Evolutionary conservation across 345 rosid genomes (phyloP).

Genomic region (Euphorbia tirucalli): DNA sequence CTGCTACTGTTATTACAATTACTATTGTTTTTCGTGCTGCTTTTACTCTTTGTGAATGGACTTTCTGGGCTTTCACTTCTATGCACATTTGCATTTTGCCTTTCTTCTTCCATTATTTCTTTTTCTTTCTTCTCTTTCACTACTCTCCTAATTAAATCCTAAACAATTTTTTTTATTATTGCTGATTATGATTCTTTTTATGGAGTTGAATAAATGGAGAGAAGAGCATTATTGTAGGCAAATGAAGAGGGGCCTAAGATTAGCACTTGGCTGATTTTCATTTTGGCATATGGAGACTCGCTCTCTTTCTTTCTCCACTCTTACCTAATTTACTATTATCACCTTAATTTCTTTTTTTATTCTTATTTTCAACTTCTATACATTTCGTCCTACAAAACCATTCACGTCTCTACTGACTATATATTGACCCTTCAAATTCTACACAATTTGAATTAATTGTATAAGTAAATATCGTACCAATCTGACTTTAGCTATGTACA

Average conservation of each 20-base stretch:
- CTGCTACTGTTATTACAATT: slow-evolving; percentile 15
- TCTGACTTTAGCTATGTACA: too few species aligned
- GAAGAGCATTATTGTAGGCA: slow-evolving; percentile 43
- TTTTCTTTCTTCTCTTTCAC: background rate
- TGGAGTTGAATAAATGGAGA: slow-evolving; percentile 30
- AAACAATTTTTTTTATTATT: slow-evolving; percentile 16
- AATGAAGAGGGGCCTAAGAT: slow-evolving; percentile 22
- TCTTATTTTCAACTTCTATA: too few species aligned
- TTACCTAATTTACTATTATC: too few species aligned
- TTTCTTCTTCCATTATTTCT: slow-evolving; percentile 56
- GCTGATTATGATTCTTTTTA: slow-evolving; percentile 10
- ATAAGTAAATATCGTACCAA: too few species aligned
- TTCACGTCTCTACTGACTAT: too few species aligned
- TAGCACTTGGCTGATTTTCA: slow-evolving; percentile 23
- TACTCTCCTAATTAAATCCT: background rate
- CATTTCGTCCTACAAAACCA: too few species aligned
- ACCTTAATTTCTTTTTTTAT: too few species aligned
- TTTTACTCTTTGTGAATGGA: slow-evolving; percentile 37
- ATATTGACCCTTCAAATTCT: too few species aligned
- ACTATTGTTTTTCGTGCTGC: slow-evolving; percentile 19
- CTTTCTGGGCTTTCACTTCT: slow-evolving; percentile 47
- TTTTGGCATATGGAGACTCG: slow-evolving; percentile 31
- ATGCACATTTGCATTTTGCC: slow-evolving; percentile 29
- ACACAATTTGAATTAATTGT: too few species aligned
- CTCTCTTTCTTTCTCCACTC: slow-evolving; percentile 22